Evolutionary conservation across 2,329 filamentous ascomycete genomes (phyloP).

Genomic region (Trichoderma breve): DNA sequence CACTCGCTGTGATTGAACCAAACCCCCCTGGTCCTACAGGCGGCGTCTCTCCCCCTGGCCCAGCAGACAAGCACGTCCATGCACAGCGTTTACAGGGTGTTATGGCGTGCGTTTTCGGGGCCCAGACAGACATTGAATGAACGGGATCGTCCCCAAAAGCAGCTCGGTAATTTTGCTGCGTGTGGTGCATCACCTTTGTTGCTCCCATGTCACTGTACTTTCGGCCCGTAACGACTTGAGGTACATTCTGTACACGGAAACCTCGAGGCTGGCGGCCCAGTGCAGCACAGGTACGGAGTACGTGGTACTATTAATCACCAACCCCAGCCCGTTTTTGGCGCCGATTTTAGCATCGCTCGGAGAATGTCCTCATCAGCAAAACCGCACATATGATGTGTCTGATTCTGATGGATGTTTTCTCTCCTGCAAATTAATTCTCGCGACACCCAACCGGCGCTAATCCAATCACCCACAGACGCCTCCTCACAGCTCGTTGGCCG

Average conservation of each 20-base stretch:
- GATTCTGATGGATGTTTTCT: background rate
- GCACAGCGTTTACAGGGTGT: background rate
- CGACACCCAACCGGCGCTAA: conserved; percentile 11
- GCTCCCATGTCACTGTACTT: background rate
- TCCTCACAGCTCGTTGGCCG: background rate
- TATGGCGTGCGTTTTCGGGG: conserved; percentile 11
- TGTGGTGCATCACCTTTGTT: background rate
- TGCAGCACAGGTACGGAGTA: background rate
- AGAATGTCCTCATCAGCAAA: conserved; percentile 8
- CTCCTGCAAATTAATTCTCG: conserved; percentile 9
- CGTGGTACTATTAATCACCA: background rate
- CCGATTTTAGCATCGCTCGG: conserved; percentile 8
- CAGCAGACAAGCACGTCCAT: background rate
- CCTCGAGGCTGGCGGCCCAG: background rate
- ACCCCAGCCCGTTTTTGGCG: conserved; percentile 4
- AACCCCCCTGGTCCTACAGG: background rate
- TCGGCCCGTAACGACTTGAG: background rate
- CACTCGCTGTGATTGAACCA: background rate
- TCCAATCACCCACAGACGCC: background rate
- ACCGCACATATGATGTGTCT: conserved; percentile 16
- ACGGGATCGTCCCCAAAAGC: conserved; percentile 7
- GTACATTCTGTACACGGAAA: background rate
- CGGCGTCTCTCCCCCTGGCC: background rate
- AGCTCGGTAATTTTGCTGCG: conserved; percentile 7
- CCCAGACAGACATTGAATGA: background rate